These are phyloP conservation scores for Calonectria henricotiae DNA, from an alignment of 2,329 filamentous ascomycete genomes.

Conservation along the genomic window DNA sequence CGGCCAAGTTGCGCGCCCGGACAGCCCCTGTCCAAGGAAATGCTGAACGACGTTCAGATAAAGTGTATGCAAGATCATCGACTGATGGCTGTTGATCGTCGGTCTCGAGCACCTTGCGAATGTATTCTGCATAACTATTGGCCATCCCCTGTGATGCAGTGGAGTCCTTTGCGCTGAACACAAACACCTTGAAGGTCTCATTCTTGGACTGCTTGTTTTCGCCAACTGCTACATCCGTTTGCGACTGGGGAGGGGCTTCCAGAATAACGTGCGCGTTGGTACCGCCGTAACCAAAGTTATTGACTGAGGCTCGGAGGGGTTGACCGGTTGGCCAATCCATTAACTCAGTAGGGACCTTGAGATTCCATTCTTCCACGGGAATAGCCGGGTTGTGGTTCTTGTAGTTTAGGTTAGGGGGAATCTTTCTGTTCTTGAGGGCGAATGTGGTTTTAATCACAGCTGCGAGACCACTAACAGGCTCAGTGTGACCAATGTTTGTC, in stretches of 20 bases:
- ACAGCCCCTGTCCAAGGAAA: slow-evolving; percentile 9
- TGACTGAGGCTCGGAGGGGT: not conserved
- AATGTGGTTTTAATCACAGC: slow-evolving; percentile 36
- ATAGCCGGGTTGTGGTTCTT: not conserved
- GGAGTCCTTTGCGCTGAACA: slow-evolving; percentile 7
- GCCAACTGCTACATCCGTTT: not conserved
- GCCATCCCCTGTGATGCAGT: not conserved
- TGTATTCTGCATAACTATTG: not conserved
- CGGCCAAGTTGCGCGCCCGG: slow-evolving; percentile 8
- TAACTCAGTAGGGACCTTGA: slow-evolving; percentile 1
- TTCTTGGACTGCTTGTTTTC: no score
- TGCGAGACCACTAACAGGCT: slow-evolving; percentile 34
- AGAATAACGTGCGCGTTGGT: slow-evolving; percentile 36
- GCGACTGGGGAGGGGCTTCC: not conserved
- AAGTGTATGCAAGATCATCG: slow-evolving; percentile 5
- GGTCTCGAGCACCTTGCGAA: not conserved
- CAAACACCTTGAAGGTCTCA: not conserved
- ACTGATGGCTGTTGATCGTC: not conserved
- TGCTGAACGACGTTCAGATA: not conserved
- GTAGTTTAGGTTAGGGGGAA: slow-evolving; percentile 4
- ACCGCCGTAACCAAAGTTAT: slow-evolving; percentile 20
- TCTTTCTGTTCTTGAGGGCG: slow-evolving; percentile 31
- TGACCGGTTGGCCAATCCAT: not conserved
- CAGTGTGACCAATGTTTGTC: slow-evolving; percentile 44
- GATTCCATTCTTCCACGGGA: slow-evolving; percentile 7